Conservation (phyloP, 2,329 filamentous ascomycete genomes). For the Stachybotrys chartarum region DNA sequence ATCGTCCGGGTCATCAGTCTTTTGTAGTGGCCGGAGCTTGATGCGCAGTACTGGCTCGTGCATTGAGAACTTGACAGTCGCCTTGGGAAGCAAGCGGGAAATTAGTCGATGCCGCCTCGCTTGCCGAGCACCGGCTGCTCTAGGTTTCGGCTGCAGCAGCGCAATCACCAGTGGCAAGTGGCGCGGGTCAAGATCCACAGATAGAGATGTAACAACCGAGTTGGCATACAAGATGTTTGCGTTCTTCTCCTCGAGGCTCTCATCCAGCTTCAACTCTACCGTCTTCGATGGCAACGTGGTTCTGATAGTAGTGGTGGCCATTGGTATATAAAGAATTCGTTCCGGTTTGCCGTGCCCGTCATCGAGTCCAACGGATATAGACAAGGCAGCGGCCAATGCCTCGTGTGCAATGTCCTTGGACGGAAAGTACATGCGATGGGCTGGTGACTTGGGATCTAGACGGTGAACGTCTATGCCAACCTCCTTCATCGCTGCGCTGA, state of each 20-base stretch:
- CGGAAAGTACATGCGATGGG: conserved; percentile 97
- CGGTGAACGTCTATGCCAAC: conserved; percentile 88
- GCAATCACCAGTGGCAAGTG: conserved; percentile 82
- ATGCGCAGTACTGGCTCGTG: conserved; percentile 94
- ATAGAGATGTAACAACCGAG: conserved; percentile 91
- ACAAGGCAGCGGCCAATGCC: conserved; percentile 83
- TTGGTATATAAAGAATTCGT: conserved; percentile 85
- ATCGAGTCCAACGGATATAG: conserved; percentile 84
- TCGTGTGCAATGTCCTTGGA: conserved; percentile 90
- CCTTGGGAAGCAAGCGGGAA: conserved; percentile 86
- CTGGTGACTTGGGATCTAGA: conserved; percentile 84
- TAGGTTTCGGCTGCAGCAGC: conserved; percentile 53
- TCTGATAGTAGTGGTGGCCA: conserved; percentile 92
- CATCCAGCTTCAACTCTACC: conserved; percentile 68
- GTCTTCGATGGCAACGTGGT: conserved; percentile 94
- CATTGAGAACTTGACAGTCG: conserved; percentile 90
- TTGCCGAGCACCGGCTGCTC: conserved; percentile 18
- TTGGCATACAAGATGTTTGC: conserved; percentile 96
- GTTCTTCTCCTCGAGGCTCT: conserved; percentile 74
- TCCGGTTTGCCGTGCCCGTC: conserved; percentile 83
- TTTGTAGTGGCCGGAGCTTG: conserved; percentile 71
- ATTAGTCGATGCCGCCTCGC: conserved; percentile 62
- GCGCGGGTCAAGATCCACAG: conserved; percentile 84
- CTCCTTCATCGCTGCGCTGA: conserved; percentile 94
- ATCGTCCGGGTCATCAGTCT: conserved; percentile 61